These are phyloP conservation scores for Syncephalastrum sp. DNA, from an alignment of 371 early-diverging fungal species.

Conservation along the genomic window DNA sequence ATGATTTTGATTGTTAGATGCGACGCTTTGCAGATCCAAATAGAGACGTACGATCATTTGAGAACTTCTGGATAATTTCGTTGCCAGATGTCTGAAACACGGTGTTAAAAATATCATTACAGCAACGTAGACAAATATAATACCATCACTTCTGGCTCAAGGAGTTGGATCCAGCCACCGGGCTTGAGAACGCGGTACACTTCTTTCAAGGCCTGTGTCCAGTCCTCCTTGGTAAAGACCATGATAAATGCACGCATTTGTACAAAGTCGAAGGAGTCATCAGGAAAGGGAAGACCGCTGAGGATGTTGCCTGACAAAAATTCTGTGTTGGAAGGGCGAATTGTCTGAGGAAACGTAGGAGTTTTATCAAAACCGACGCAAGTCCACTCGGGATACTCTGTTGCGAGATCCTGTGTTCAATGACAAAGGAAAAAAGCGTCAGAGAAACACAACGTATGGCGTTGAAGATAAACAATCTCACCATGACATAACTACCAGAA, in stretches of 20 bases:
- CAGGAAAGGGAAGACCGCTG: slow-evolving; percentile 52
- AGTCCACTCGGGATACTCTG: slow-evolving; percentile 52
- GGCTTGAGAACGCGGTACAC: too few relatives aligned
- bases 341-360: slow-evolving; percentile 47
- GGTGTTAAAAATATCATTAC: too few relatives aligned
- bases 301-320: slow-evolving; percentile 46
- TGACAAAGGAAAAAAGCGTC: background rate
- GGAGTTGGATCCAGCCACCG: too few relatives aligned
- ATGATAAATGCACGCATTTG: slow-evolving; percentile 29
- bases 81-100: too few relatives aligned
- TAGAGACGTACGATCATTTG: too few relatives aligned
- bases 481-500: slow-evolving; percentile 56
- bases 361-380: slow-evolving; percentile 56
- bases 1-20: too few relatives aligned
- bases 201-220: too few relatives aligned
- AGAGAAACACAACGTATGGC: background rate
- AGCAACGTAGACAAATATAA: too few relatives aligned
- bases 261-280: slow-evolving; percentile 60
- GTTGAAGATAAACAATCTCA: slow-evolving; percentile 2
- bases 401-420: slow-evolving; percentile 49
- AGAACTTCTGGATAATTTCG: too few relatives aligned
- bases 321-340: slow-evolving; percentile 42
- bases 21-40: too few relatives aligned
- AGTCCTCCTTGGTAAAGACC: too few relatives aligned
- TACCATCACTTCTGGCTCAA: too few relatives aligned